phyloP scores from a whole-genome alignment of 495 filamentous ascomycete genomes.

The Articulospora tetracladia region DNA sequence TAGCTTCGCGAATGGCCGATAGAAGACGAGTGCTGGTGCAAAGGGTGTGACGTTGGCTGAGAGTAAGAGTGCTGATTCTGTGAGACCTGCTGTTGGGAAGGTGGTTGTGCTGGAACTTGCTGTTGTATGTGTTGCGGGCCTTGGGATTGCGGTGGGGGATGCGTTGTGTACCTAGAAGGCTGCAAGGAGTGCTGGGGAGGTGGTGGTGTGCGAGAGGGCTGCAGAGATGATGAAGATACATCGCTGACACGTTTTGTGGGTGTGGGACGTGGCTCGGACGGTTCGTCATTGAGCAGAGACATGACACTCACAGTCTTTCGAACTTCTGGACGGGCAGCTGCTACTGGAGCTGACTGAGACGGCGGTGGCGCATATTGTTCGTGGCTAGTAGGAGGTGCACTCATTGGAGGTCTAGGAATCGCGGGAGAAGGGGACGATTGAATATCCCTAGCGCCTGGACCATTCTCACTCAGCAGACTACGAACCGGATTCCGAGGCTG shows the following conservation, averaged over 20 bases:
- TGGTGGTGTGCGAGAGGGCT: slow-evolving; percentile 18
- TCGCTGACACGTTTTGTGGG: slow-evolving; percentile 40
- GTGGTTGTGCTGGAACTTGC: slow-evolving; percentile 11
- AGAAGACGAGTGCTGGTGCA: slow-evolving; percentile 30
- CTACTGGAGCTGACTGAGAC: slow-evolving; percentile 17
- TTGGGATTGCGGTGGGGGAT: not conserved
- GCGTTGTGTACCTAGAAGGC: slow-evolving; percentile 12
- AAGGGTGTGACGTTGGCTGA: slow-evolving; percentile 30
- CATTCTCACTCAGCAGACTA: slow-evolving; percentile 17
- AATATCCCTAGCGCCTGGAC: slow-evolving; percentile 8
- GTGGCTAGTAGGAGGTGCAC: slow-evolving; percentile 17
- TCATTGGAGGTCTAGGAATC: slow-evolving; percentile 15
- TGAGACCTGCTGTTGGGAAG: slow-evolving; percentile 18
- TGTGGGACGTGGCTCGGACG: slow-evolving; percentile 43
- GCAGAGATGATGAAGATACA: slow-evolving; percentile 9
- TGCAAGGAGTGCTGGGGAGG: slow-evolving; percentile 22
- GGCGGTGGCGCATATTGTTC: slow-evolving; percentile 18
- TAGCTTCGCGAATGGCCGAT: slow-evolving; percentile 27
- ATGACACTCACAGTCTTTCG: slow-evolving; percentile 56
- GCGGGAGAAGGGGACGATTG: slow-evolving; percentile 22
- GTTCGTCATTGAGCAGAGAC: slow-evolving; percentile 55
- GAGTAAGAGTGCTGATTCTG: slow-evolving; percentile 32
- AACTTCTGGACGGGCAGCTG: slow-evolving; percentile 43
- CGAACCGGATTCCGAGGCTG: slow-evolving; percentile 15
- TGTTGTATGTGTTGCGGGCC: slow-evolving; percentile 4